phyloP scores from a whole-genome alignment of 164 flowering plant species.

The Echeveria elegans region DNA sequence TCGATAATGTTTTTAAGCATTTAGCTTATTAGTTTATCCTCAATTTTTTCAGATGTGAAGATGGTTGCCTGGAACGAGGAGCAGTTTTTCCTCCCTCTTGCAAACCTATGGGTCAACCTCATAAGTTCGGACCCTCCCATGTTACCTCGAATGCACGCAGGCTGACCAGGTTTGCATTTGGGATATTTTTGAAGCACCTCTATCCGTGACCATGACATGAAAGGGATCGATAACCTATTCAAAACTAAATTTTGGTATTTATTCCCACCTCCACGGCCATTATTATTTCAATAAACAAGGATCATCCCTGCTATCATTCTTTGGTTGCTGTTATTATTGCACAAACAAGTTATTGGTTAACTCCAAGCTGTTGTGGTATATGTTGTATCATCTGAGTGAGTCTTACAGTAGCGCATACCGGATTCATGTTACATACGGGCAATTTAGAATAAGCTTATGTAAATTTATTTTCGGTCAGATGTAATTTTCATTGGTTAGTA shows the following conservation, averaged over 20 bases:
- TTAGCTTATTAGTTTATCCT: not conserved
- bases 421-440: not conserved
- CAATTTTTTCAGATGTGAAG: slow-evolving; percentile 42
- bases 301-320: not conserved
- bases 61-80: slow-evolving; percentile 58
- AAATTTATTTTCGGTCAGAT: not conserved
- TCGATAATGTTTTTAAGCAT: not conserved
- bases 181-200: not conserved
- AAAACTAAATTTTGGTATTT: not conserved
- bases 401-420: not conserved
- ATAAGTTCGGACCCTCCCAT: slow-evolving; percentile 59
- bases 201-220: not conserved
- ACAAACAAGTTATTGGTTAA: not conserved
- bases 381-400: not conserved
- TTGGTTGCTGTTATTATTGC: not conserved
- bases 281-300: not conserved
- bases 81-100: slow-evolving; percentile 49
- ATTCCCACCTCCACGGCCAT: not conserved
- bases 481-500: not conserved
- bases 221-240: not conserved
- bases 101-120: slow-evolving; percentile 82
- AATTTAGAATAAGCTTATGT: not conserved
- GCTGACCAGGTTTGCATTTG: slow-evolving; percentile 8
- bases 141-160: slow-evolving; percentile 22
- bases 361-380: not conserved